Base-by-base conservation (phyloP, 225 moss, liverwort and hornwort genomes). In the Pseudisothecium myosuroides region DNA sequence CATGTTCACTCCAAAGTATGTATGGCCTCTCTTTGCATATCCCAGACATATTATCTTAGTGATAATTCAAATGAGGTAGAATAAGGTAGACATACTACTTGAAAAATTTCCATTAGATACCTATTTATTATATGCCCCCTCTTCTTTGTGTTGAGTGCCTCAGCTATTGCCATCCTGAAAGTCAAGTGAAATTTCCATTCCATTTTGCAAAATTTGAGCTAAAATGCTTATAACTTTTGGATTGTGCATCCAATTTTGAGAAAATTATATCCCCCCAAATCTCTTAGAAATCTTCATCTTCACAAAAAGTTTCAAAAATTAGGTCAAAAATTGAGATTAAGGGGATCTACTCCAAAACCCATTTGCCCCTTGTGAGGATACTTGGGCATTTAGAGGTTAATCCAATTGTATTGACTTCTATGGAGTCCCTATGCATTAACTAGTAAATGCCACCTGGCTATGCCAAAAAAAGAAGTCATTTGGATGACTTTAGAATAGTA, bases 301-400 rank as follows among this genome's bases (percentile, higher is more conserved):
- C 11, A 29, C 10, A 43, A 43, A 71, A 72, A 27, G 1, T 2
- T 24, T 71, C 3, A 27, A 43, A 43, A 72, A 41, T 72, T 39
- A 71, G 71, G 15, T 15, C 41, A 5, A 26, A 71, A 9, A 71
- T 71, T 71, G 26, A 71, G 0, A 14, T 24, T 14, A 24, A 0
- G 0, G 12, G 26, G 3, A 69, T 24, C 0, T 68, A 0, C 4
- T 4, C 14, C 23, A n/a, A 68, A n/a, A 0, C 12, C 19, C 39
- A 71, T 26, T 34, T 52, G 22, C 22, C 21, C 22, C 34, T 0
- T 1, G 0, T 8, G 0, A 20, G 3, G 13, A 76, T 5, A 32
- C 3, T 50, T 50, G 10, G 12, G 2, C 7, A 50, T 12, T 20
- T 34, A 76, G 28, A 2, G 0, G 0, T 43, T 72, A 27, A 72